phyloP scores from a whole-genome alignment of 495 filamentous ascomycete genomes.

The Cenococcum geophilum region DNA sequence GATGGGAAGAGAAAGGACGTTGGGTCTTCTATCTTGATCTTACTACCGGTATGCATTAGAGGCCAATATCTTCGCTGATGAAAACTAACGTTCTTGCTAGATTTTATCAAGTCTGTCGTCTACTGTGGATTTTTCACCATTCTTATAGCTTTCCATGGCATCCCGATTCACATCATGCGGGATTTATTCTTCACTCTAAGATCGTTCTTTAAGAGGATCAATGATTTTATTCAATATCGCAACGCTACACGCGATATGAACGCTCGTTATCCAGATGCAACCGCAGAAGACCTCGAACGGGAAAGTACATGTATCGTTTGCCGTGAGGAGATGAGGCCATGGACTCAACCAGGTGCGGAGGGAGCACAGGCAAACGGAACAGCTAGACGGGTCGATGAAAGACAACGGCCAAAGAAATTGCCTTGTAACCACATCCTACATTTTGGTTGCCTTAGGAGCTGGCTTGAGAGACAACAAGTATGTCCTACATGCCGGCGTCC shows the following conservation, averaged over 20 bases:
- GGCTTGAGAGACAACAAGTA: slow-evolving; percentile 96
- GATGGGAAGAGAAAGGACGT: slow-evolving; percentile 94
- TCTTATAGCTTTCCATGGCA: slow-evolving; percentile 84
- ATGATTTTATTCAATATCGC: slow-evolving; percentile 80
- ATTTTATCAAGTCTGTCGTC: slow-evolving; percentile 82
- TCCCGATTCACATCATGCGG: slow-evolving; percentile 93
- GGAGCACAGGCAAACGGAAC: slow-evolving; percentile 32
- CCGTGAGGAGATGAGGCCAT: slow-evolving; percentile 87
- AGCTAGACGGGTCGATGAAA: slow-evolving; percentile 52
- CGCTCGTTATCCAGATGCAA: slow-evolving; percentile 84
- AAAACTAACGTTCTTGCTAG: slow-evolving; percentile 42
- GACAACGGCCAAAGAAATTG: slow-evolving; percentile 86
- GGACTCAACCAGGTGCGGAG: slow-evolving; percentile 43
- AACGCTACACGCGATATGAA: slow-evolving; percentile 90
- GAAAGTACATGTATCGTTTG: slow-evolving; percentile 98
- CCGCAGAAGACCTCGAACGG: slow-evolving; percentile 70
- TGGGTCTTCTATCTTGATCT: slow-evolving; percentile 90
- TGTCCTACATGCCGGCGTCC: slow-evolving; percentile 90
- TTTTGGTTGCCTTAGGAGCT: slow-evolving; percentile 87
- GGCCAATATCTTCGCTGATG: not conserved
- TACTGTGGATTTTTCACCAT: slow-evolving; percentile 91
- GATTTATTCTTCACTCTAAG: slow-evolving; percentile 90
- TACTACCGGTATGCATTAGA: slow-evolving; percentile 55
- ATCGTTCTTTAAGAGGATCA: slow-evolving; percentile 80
- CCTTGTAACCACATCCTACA: slow-evolving; percentile 95